Evolutionary conservation across 495 filamentous ascomycete species (phyloP), one percentile per base, ranked within the genome.

Genomic region (Trichocladium uniseriatum): DNA sequence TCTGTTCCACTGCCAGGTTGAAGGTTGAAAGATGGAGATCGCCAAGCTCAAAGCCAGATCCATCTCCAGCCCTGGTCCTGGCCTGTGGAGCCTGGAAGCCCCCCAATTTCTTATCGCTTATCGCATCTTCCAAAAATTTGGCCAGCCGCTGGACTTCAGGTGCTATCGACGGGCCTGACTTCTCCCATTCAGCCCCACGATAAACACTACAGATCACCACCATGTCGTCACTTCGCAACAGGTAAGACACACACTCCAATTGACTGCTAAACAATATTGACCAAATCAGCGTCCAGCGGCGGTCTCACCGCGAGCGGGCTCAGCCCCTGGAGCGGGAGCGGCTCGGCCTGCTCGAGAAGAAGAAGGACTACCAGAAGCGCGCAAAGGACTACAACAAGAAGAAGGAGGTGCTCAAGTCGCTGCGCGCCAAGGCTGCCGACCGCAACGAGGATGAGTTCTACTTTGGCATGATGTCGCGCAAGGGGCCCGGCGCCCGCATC

Each of bases 381-480:
- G 86, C 92, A 3, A 78, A 79, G 64, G 89, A 96, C 73, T 88
- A 85, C 78, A 89, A 87, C 61, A 69, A 68, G 56, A 97, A 98
- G 64, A 84, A 94, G 63, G 70, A 71, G n/a, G 80, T 83, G 24
- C 73, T 96, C 37, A 83, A 84, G 62, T 75, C 79, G 2, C 80
- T 98, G 15, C 76, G 81, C 54, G 75, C 83, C 51, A 95, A 95
- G 69, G 91, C 84, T 19, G 74, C 78, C 48, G 81, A 92, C 36
- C 83, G 87, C 53, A 97, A 98, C 66, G 88, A 90, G 35, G 92
- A 98, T 79, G 89, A 95, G 67, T 98, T 97, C 73, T 82, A 86
- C 69, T 95, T 87, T 61, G 84, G 82, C 20, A 98, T 98, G 92
- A 77, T 94, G 66, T 76, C 71, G 42, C 72, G 73, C 28, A 58